Evolutionary conservation across 139 green algal species (phyloP).

Genomic region (Coelastrella sp.): DNA sequence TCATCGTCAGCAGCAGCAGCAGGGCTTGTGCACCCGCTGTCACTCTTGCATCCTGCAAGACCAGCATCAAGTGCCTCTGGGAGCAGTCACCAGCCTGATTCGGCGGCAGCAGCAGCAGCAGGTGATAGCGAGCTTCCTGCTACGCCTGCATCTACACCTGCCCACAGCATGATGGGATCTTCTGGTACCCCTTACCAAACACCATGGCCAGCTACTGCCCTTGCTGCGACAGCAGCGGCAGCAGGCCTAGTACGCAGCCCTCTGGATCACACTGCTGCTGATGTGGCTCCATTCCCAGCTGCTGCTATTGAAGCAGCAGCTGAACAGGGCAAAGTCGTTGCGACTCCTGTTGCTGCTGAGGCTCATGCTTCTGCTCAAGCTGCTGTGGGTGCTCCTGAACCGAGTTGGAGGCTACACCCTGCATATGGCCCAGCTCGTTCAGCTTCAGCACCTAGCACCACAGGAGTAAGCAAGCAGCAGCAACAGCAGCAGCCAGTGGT

Average conservation of each 20-base stretch:
- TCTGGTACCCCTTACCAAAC: neutral
- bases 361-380: no score
- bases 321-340: neutral
- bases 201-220: neutral
- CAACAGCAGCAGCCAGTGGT: neutral
- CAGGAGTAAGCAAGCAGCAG: neutral
- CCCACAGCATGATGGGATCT: neutral
- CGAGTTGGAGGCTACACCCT: neutral
- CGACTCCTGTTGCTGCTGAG: slow-evolving; percentile 3
- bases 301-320: neutral
- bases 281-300: neutral
- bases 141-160: neutral
- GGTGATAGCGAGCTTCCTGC: neutral
- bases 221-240: no score
- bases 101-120: slow-evolving; percentile 2
- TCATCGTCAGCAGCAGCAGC: neutral
- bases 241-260: no score
- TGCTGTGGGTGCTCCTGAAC: no score
- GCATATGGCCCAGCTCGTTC: neutral
- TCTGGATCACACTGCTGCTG: neutral
- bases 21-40: neutral
- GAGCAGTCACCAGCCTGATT: no score
- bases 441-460: neutral
- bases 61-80: neutral
- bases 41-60: neutral